A percentile compares a stretch with the other conserved stretches of the same genome.
Evolutionary conservation across 768 basidiomycete species (phyloP).

Genomic region (Peribolospora baueri): DNA sequence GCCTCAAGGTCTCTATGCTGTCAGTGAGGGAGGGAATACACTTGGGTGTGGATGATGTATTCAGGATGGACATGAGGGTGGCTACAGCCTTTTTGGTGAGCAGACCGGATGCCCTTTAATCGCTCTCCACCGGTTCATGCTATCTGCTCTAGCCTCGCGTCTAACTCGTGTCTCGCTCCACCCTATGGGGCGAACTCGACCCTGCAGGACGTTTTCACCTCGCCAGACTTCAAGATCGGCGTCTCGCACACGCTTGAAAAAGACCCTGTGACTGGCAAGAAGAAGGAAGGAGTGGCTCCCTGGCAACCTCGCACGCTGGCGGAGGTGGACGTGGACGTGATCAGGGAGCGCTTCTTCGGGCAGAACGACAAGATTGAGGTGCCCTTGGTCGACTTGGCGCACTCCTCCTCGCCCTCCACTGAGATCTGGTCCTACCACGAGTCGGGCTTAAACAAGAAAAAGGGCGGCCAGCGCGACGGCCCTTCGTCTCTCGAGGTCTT

Average conservation of each 20-base stretch:
- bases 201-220: slow-evolving; percentile 37
- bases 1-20: slow-evolving; percentile 63
- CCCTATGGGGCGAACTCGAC: background rate
- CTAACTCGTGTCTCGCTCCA: background rate
- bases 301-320: slow-evolving; percentile 47
- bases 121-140: background rate
- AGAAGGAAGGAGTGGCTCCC: slow-evolving; percentile 24
- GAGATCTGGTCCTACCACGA: slow-evolving; percentile 5
- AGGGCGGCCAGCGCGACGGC: slow-evolving; percentile 1
- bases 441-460: slow-evolving; percentile 6
- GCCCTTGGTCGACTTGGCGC: no score
- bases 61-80: slow-evolving; percentile 68
- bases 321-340: slow-evolving; percentile 32
- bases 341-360: slow-evolving; percentile 43
- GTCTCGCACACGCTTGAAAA: slow-evolving; percentile 40
- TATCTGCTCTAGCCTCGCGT: background rate
- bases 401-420: slow-evolving; percentile 4
- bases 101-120: slow-evolving; percentile 8
- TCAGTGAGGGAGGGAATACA: slow-evolving; percentile 48
- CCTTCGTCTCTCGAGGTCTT: slow-evolving; percentile 14
- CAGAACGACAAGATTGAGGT: no score
- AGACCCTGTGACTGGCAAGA: slow-evolving; percentile 22
- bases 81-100: slow-evolving; percentile 74
- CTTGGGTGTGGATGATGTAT: slow-evolving; percentile 35
- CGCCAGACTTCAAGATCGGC: slow-evolving; percentile 60